Evolutionary conservation across 1,284 basidiomycete genomes (phyloP).

Genomic region (Apiotrichum siamense): DNA sequence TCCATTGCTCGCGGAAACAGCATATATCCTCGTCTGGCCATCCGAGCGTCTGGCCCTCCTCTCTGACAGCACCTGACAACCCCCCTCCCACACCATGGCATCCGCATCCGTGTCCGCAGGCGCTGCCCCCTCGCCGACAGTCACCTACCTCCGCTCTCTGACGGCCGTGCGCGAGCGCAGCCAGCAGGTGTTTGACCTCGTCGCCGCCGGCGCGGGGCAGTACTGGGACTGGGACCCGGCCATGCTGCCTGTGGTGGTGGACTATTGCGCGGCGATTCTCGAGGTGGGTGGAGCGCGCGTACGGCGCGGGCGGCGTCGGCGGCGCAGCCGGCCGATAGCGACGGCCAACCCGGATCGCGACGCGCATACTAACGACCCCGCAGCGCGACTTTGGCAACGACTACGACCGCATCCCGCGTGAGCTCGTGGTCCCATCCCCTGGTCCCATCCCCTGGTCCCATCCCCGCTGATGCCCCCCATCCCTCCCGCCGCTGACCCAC

Average conservation of each 20-base stretch:
- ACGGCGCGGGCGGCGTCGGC: too few species aligned
- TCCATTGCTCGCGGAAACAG: too few species aligned
- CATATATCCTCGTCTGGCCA: too few species aligned
- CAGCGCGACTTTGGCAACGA: constrained; percentile 76
- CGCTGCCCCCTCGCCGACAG: background rate
- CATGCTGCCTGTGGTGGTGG: constrained; percentile 64
- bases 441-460: too few species aligned
- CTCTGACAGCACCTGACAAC: too few species aligned
- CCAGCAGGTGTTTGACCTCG: constrained; percentile 67
- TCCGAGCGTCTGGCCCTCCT: too few species aligned
- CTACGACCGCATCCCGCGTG: constrained; percentile 52
- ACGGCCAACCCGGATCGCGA: too few species aligned
- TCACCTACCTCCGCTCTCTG: constrained; percentile 70
- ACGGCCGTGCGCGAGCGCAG: constrained; percentile 83
- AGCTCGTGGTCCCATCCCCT: too few species aligned
- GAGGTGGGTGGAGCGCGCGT: constrained; percentile 54
- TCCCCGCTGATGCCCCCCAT: background rate
- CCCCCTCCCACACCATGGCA: too few species aligned
- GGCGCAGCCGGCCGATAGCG: too few species aligned
- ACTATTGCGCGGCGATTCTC: constrained; percentile 76
- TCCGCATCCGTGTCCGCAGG: too few species aligned
- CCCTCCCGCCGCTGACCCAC: background rate
- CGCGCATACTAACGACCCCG: too few species aligned
- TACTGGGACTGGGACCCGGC: constrained; percentile 81
- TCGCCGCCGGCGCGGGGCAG: constrained; percentile 63